A percentile compares a stretch with the other conserved stretches of the same genome.
These are phyloP conservation scores for Anisodus acutangulus DNA, from an alignment of 257 asterid genomes.

Conservation along the genomic window DNA sequence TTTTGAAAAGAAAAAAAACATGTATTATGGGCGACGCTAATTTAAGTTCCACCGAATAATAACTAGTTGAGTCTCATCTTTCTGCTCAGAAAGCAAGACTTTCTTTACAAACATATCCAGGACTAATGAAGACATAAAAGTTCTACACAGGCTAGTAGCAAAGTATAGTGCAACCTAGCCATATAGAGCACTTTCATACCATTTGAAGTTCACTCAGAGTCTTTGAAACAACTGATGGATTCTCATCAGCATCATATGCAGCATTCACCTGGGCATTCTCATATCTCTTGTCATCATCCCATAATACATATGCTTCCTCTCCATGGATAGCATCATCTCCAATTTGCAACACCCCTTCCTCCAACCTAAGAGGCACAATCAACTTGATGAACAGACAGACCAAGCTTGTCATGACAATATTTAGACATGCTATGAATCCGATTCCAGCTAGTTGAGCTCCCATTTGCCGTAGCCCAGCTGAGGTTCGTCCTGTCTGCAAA, in stretches of 20 bases:
- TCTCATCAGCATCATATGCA: conserved; percentile 53
- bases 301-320: conserved; percentile 48
- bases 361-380: conserved; percentile 52
- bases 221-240: conserved; percentile 46
- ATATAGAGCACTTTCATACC: conserved; percentile 36
- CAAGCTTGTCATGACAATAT: conserved; percentile 45
- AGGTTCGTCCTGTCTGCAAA: conserved; percentile 36
- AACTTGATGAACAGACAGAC: conserved; percentile 47
- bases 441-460: conserved; percentile 49
- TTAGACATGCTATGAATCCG: conserved; percentile 46
- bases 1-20: neutral
- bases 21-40: neutral
- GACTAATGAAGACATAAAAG: neutral
- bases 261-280: conserved; percentile 45
- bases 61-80: conserved; percentile 9
- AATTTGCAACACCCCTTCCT: conserved; percentile 41
- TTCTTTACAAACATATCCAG: neutral
- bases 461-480: conserved; percentile 52
- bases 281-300: conserved; percentile 41
- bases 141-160: neutral
- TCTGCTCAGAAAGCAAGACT: neutral
- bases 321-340: conserved; percentile 56
- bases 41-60: neutral
- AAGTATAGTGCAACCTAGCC: neutral
- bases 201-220: conserved; percentile 41